Percentiles rank a stretch among this genome's conserved stretches.
phyloP scores from a whole-genome alignment of 2,329 filamentous ascomycete species.

The Aspergillus flavus region DNA sequence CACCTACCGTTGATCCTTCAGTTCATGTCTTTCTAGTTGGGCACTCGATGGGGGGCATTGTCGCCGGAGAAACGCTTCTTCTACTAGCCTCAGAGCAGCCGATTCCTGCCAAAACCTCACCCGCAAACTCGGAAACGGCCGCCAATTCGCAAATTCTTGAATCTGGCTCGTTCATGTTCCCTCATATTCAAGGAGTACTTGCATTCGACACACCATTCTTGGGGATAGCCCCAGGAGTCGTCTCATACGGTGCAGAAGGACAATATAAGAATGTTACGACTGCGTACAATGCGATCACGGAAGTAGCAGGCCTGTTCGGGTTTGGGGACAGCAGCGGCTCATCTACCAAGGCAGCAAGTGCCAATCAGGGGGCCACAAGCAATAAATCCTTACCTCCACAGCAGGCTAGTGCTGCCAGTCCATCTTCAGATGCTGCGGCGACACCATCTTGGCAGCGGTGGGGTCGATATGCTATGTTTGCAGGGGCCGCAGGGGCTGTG shows the following conservation, averaged over 20 bases:
- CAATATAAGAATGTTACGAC: constrained; percentile 76
- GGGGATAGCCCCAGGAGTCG: constrained; percentile 53
- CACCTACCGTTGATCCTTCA: constrained; percentile 82
- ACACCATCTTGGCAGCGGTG: constrained; percentile 70
- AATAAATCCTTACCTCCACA: constrained; percentile 30
- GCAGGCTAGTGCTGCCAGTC: constrained; percentile 35
- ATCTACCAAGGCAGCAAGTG: constrained; percentile 17
- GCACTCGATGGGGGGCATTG: constrained; percentile 92
- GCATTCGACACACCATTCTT: constrained; percentile 91
- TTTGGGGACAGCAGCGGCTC: constrained; percentile 55
- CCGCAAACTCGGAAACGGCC: constrained; percentile 18
- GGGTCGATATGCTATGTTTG: constrained; percentile 83
- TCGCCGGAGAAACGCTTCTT: constrained; percentile 85
- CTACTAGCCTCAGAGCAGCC: constrained; percentile 70
- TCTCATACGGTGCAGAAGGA: constrained; percentile 69
- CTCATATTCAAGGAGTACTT: constrained; percentile 84
- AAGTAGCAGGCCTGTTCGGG: constrained; percentile 65
- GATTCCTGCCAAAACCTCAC: constrained; percentile 37
- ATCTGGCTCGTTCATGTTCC: constrained; percentile 73
- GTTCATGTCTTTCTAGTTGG: constrained; percentile 81
- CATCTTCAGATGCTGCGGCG: constrained; percentile 49
- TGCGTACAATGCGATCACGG: constrained; percentile 69
- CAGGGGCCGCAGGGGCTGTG: constrained; percentile 77
- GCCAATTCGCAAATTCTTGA: constrained; percentile 26
- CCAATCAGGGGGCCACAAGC: constrained; percentile 13